Evolutionary conservation across 305 asterid species (phyloP).

Genomic region (Euphrasia arctica): DNA sequence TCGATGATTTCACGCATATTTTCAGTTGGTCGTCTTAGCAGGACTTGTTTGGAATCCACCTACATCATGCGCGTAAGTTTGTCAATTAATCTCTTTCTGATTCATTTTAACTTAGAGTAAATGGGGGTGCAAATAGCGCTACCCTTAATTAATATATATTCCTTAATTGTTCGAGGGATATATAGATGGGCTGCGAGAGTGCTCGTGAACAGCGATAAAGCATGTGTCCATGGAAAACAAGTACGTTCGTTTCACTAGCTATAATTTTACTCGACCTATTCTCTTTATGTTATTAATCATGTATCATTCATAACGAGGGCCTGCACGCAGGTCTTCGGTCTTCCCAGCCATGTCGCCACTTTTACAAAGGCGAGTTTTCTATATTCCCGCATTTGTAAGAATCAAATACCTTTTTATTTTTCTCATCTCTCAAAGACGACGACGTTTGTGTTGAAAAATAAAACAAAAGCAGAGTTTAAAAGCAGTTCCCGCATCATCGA

Average conservation of each 20-base stretch:
- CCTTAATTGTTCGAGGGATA: background rate
- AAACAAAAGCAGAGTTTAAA: slow-evolving; percentile 39
- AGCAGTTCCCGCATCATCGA: slow-evolving; percentile 38
- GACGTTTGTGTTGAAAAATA: slow-evolving; percentile 4
- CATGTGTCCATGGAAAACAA: slow-evolving; percentile 81
- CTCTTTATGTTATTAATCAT: background rate
- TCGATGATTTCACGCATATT: slow-evolving; percentile 21
- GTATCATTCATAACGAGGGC: too few relatives aligned
- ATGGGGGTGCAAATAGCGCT: background rate
- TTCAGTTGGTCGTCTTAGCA: slow-evolving; percentile 94
- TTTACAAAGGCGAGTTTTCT: slow-evolving; percentile 60
- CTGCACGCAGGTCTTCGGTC: slow-evolving; percentile 68
- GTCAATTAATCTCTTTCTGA: background rate
- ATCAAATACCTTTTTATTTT: too few relatives aligned
- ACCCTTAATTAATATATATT: background rate
- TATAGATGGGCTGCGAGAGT: slow-evolving; percentile 97
- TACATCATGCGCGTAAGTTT: slow-evolving; percentile 92
- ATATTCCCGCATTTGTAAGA: background rate
- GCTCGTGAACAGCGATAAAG: slow-evolving; percentile 72
- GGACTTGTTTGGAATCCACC: slow-evolving; percentile 99
- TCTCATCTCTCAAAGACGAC: slow-evolving; percentile 20
- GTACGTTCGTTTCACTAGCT: slow-evolving; percentile 15
- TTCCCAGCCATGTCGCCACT: slow-evolving; percentile 84
- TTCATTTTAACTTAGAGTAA: too few relatives aligned
- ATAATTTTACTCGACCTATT: slow-evolving; percentile 5